Percentiles rank a stretch among this genome's conserved stretches.
Evolutionary conservation across 2,329 filamentous ascomycete species (phyloP).

Genomic region (Phoma sp.): DNA sequence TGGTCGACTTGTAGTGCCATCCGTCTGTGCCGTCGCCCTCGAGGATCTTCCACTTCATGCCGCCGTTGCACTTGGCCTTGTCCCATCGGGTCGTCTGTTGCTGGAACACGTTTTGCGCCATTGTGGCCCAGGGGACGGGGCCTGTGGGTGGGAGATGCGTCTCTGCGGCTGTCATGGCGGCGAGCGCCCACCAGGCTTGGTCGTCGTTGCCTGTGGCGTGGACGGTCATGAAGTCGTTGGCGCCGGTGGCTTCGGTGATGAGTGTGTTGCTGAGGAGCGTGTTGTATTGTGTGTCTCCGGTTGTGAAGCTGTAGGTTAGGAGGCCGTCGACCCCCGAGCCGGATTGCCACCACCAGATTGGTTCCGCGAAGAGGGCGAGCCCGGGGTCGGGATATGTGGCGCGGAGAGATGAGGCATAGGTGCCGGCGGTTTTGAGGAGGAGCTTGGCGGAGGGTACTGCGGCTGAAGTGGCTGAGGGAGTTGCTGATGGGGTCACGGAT

Average conservation of each 20-base stretch:
- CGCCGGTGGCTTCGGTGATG: conserved; percentile 29
- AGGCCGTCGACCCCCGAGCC: conserved; percentile 34
- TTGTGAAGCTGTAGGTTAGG: conserved; percentile 51
- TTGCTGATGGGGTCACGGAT: background rate
- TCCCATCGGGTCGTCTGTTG: conserved; percentile 73
- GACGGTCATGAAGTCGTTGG: conserved; percentile 49
- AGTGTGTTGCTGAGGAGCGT: conserved; percentile 36
- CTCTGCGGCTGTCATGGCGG: conserved; percentile 70
- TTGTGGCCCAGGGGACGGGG: conserved; percentile 63
- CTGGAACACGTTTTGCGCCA: conserved; percentile 75
- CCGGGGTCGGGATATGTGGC: conserved; percentile 24
- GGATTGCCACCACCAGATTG: conserved; percentile 42
- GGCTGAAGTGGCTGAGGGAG: background rate
- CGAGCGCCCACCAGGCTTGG: conserved; percentile 74
- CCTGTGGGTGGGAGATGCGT: conserved; percentile 61
- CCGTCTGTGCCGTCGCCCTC: conserved; percentile 68
- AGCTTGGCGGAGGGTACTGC: conserved; percentile 13
- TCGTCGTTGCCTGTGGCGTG: conserved; percentile 69
- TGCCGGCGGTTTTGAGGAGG: conserved; percentile 21
- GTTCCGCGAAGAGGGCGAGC: conserved; percentile 27
- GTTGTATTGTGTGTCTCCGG: conserved; percentile 50
- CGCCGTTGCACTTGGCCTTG: conserved; percentile 67
- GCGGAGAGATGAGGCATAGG: conserved; percentile 25
- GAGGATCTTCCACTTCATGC: conserved; percentile 76
- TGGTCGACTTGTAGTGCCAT: conserved; percentile 79